These are phyloP conservation scores for Gastroboletus turbinatus DNA, from an alignment of 1,284 basidiomycete species.

Conservation along the genomic window DNA sequence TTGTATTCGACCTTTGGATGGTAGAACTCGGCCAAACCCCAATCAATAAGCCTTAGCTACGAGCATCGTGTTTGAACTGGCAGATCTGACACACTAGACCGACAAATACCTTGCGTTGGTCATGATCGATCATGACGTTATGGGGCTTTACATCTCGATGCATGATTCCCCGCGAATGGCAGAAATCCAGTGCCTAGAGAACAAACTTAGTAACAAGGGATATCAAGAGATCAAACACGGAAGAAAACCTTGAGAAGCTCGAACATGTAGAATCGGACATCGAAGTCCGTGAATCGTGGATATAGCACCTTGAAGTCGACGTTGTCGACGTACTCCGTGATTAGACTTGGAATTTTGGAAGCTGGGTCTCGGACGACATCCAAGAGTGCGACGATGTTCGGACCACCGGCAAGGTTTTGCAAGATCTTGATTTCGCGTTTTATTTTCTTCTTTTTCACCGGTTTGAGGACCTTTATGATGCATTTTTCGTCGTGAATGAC, in stretches of 20 bases:
- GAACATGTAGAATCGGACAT: conserved; percentile 96
- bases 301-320: conserved; percentile 98
- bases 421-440: conserved; percentile 99
- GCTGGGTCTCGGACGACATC: conserved; percentile 94
- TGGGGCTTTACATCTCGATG: conserved; percentile 99
- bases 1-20: conserved; percentile 98
- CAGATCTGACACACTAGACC: background rate
- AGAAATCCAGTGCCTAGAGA: conserved; percentile 88
- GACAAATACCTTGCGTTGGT: conserved; percentile 79
- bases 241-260: conserved; percentile 85
- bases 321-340: conserved; percentile 99
- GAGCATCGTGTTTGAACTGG: conserved; percentile 13
- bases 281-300: conserved; percentile 91
- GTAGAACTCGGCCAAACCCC: conserved; percentile 99
- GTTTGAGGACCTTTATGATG: conserved; percentile 98
- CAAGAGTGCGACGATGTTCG: conserved; percentile 85
- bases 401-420: conserved; percentile 95
- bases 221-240: conserved; percentile 5
- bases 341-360: conserved; percentile 95
- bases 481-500: conserved; percentile 92
- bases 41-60: conserved; percentile 94
- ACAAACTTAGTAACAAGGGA: conserved; percentile 6
- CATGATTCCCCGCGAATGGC: conserved; percentile 99
- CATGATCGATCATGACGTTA: conserved; percentile 99
- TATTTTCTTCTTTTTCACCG: conserved; percentile 99